Evolutionary conservation across 805 yeast species (phyloP).

Genomic region (Saturnispora besseyi): DNA sequence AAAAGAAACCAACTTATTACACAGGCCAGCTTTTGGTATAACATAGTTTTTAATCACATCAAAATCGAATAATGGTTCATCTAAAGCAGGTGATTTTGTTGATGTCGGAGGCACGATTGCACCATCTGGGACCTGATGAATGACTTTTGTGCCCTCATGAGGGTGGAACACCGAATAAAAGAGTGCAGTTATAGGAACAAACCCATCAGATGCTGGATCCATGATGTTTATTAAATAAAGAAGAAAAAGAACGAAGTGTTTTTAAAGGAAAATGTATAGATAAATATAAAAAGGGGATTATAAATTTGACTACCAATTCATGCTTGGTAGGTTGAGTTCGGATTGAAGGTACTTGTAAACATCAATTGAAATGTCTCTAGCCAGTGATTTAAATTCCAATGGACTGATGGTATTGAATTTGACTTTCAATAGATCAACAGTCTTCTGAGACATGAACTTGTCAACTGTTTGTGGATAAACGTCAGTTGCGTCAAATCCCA

Average conservation of each 20-base stretch:
- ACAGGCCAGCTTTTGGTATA: slow-evolving; percentile 87
- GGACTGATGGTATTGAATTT: neutral
- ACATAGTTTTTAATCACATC: slow-evolving; percentile 82
- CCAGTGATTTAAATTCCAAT: neutral
- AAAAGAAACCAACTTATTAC: slow-evolving; percentile 71
- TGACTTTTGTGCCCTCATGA: slow-evolving; percentile 87
- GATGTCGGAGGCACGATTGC: slow-evolving; percentile 37
- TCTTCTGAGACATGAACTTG: slow-evolving; percentile 1
- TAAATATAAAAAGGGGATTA: neutral
- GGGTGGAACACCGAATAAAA: slow-evolving; percentile 94
- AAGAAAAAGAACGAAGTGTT: neutral
- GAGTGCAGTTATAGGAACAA: slow-evolving; percentile 79
- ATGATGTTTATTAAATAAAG: slow-evolving; percentile 8
- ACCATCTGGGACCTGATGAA: slow-evolving; percentile 83
- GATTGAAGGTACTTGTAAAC: neutral
- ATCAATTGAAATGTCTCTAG: neutral
- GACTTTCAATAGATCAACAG: neutral
- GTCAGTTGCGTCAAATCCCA: slow-evolving; percentile 9
- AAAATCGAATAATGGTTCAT: slow-evolving; percentile 55
- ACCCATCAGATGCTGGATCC: slow-evolving; percentile 40
- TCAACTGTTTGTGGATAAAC: slow-evolving; percentile 9
- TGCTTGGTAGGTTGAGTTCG: slow-evolving; percentile 7
- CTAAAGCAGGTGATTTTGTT: slow-evolving; percentile 21
- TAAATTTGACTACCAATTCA: slow-evolving; percentile 6
- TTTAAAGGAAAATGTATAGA: neutral